Base-by-base conservation (phyloP, 2,329 filamentous ascomycete species). In the Didymella segeticola region DNA sequence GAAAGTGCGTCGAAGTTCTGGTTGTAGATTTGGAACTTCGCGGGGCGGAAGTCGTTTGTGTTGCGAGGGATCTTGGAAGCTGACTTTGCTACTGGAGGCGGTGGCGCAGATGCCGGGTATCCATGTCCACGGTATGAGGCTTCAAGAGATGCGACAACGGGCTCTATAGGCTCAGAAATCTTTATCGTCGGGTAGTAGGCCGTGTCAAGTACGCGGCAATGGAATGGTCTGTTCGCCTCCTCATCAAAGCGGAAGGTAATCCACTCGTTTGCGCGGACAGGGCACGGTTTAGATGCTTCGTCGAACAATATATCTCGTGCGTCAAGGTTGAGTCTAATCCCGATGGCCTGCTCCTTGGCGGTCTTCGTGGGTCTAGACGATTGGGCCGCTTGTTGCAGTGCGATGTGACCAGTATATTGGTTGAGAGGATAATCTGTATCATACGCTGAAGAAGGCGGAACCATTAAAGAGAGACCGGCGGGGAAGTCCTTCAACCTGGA, bases 1-100 rank as follows among this genome's bases (percentile, higher is more conserved):
- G 64, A 25, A 11, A 89, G 68, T 2, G 80, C 75, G 54, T 89
- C 85, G 39, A 90, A 84, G 45, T 86, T 82, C 12, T 78, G 71
- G 46, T 82, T 72, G 63, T 86, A 89, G 8, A 79, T 58, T 34
- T 74, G 67, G 49, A 79, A 76, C 6, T 56, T 67, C 2, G 72
- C 75, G 4, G 61, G 50, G 4, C 47, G 56, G 60, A 75, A 78
- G 7, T 68, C 61, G 14, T 64, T 58, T 2, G 22, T 39, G 3
- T 22, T 14, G 37, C 23, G 14, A 49, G 48, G 14, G 22, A 38
- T 8, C 37, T 27, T 10, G 33, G 34, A 15, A 49, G 45, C 39
- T 4, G 33, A 12, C 19, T 25, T 45, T 7, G 41, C 47, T n/a
- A 34, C 29, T 3, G 37, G 31, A 10, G 38, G 1, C n/a, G 25